Conservation (phyloP, 2,329 filamentous ascomycete genomes). For the Corinectria fuckeliana region DNA sequence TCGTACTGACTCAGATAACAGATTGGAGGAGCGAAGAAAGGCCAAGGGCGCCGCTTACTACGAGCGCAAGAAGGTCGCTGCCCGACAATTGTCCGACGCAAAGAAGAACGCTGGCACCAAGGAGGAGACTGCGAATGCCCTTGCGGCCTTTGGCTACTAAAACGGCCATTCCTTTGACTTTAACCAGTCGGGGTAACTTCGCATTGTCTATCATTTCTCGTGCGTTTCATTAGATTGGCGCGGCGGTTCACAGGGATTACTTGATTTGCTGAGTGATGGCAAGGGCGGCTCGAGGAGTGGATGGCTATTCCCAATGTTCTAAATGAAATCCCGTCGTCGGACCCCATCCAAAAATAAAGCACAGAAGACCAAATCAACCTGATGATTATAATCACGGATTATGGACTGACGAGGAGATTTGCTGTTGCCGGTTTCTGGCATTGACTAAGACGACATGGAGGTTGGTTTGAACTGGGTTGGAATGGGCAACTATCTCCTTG, state of each 20-base stretch:
- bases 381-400: conserved; percentile 29
- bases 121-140: conserved; percentile 84
- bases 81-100: conserved; percentile 88
- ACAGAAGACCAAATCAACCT: conserved; percentile 42
- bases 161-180: conserved; percentile 41
- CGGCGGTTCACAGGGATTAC: conserved; percentile 58
- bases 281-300: conserved; percentile 49
- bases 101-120: conserved; percentile 91
- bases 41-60: conserved; percentile 99
- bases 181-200: conserved; percentile 42
- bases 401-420: conserved; percentile 34
- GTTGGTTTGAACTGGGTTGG: conserved; percentile 6
- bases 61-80: conserved; percentile 98
- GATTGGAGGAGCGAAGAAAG: conserved; percentile 99
- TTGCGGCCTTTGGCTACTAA: conserved; percentile 93
- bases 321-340: conserved; percentile 45
- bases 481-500: conserved; percentile 9
- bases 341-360: conserved; percentile 44
- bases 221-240: conserved; percentile 62
- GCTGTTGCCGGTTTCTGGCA: conserved; percentile 25
- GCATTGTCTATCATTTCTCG: conserved; percentile 55
- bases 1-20: conserved; percentile 49
- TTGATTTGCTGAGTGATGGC: conserved; percentile 56
- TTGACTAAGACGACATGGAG: not conserved
- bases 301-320: conserved; percentile 46